Conservation (phyloP, 2,329 filamentous ascomycete genomes). For the Aspergillus spinulosporus region DNA sequence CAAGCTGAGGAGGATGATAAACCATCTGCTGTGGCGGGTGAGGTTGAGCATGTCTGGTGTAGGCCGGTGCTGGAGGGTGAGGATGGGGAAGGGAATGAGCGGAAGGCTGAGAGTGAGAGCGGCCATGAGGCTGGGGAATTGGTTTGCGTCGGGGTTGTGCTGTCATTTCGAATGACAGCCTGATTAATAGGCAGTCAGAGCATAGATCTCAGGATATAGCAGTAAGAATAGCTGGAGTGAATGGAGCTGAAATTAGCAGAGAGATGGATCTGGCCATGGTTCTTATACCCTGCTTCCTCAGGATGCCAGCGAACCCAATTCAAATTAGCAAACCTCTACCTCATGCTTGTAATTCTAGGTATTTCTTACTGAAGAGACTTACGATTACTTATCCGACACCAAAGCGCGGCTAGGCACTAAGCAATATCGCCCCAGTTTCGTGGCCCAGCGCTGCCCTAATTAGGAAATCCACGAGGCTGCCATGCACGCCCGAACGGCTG, state of each 20-base stretch:
- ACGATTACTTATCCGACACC: neutral
- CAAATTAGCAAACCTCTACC: no score
- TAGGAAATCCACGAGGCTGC: neutral
- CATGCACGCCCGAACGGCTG: neutral
- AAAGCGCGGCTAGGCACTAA: neutral
- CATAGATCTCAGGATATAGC: no score
- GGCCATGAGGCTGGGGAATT: neutral
- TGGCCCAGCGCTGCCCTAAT: constrained; percentile 1
- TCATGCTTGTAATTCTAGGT: no score
- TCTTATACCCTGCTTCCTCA: no score
- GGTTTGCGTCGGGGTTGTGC: neutral
- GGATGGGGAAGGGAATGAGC: neutral
- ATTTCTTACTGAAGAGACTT: no score
- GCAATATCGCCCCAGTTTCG: neutral
- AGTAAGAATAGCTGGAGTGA: no score
- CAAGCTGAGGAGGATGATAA: neutral
- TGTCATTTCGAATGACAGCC: neutral
- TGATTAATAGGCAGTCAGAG: neutral
- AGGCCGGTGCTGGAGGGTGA: neutral
- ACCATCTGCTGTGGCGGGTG: neutral
- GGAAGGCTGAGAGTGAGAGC: neutral
- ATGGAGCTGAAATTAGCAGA: no score
- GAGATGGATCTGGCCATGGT: no score
- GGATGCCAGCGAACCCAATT: no score
- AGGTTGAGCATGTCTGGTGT: neutral